These are phyloP conservation scores for Rugosomyces carneus DNA, from an alignment of 1,284 basidiomycete genomes.

Conservation along the genomic window DNA sequence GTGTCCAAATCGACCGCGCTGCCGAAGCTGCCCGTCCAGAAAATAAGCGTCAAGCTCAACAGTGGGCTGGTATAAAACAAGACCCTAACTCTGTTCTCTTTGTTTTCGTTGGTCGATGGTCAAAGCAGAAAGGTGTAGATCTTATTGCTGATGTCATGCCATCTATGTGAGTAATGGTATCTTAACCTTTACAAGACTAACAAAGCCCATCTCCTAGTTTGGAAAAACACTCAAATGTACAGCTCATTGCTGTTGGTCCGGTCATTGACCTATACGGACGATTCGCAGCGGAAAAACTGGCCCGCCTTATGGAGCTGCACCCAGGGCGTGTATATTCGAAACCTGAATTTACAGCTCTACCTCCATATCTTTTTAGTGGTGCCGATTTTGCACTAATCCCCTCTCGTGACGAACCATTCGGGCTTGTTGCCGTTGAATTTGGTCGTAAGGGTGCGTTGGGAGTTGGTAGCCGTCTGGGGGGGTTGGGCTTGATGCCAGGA, in stretches of 20 bases:
- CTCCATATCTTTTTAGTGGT: constrained; percentile 87
- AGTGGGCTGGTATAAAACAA: constrained; percentile 89
- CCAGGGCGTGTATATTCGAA: constrained; percentile 90
- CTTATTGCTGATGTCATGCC: constrained; percentile 93
- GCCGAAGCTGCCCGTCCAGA: constrained; percentile 87
- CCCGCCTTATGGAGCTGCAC: constrained; percentile 89
- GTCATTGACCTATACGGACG: constrained; percentile 93
- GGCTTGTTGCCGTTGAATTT: constrained; percentile 91
- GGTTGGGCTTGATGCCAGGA: constrained; percentile 93
- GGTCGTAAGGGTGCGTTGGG: constrained; percentile 92
- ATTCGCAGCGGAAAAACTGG: constrained; percentile 89
- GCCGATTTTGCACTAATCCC: constrained; percentile 93
- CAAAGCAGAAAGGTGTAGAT: constrained; percentile 94
- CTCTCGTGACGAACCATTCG: constrained; percentile 92
- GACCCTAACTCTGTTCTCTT: constrained; percentile 86
- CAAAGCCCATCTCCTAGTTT: constrained; percentile 38
- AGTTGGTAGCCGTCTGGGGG: constrained; percentile 88
- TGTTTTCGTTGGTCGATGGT: constrained; percentile 95
- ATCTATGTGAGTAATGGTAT: constrained; percentile 47
- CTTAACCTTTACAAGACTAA: constrained; percentile 8
- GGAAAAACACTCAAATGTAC: constrained; percentile 81
- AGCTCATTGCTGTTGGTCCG: constrained; percentile 84
- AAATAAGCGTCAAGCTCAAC: constrained; percentile 84
- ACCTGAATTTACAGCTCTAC: constrained; percentile 90
- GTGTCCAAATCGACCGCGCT: constrained; percentile 73